These are phyloP conservation scores for Anethum foeniculum DNA, from an alignment of 140 eudicot genomes.

Conservation along the genomic window DNA sequence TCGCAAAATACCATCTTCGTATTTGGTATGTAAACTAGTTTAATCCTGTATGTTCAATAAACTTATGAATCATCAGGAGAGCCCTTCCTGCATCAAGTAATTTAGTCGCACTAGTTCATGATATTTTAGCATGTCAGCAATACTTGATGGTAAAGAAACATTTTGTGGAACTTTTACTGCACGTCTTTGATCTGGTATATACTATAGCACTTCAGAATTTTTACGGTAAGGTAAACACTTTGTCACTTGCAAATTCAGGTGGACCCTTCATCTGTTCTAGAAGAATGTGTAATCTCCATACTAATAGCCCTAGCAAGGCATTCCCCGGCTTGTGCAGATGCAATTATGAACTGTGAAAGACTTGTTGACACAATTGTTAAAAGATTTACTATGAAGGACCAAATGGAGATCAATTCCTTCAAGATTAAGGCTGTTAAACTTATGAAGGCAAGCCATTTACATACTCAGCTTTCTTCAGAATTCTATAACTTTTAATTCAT, in stretches of 20 bases:
- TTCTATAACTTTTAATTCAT: neutral
- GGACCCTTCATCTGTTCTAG: constrained; percentile 64
- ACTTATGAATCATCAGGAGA: neutral
- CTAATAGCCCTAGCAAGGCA: constrained; percentile 80
- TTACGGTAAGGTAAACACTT: neutral
- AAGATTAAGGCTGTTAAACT: constrained; percentile 77
- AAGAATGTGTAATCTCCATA: constrained; percentile 65
- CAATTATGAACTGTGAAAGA: constrained; percentile 65
- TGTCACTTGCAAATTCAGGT: constrained; percentile 32
- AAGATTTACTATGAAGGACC: constrained; percentile 54
- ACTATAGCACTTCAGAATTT: neutral
- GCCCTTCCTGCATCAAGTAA: neutral
- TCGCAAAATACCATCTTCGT: neutral
- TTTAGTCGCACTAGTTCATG: neutral
- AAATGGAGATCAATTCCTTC: constrained; percentile 35
- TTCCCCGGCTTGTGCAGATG: constrained; percentile 86
- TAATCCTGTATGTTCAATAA: neutral
- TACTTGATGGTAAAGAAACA: neutral
- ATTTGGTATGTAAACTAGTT: neutral
- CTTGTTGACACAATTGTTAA: constrained; percentile 60
- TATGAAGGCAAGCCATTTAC: constrained; percentile 42
- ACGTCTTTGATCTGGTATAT: constrained; percentile 3
- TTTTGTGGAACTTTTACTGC: neutral
- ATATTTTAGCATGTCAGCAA: neutral
- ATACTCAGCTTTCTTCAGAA: neutral